phyloP scores from a whole-genome alignment of 2,329 filamentous ascomycete species.

The Penicillium sp. region DNA sequence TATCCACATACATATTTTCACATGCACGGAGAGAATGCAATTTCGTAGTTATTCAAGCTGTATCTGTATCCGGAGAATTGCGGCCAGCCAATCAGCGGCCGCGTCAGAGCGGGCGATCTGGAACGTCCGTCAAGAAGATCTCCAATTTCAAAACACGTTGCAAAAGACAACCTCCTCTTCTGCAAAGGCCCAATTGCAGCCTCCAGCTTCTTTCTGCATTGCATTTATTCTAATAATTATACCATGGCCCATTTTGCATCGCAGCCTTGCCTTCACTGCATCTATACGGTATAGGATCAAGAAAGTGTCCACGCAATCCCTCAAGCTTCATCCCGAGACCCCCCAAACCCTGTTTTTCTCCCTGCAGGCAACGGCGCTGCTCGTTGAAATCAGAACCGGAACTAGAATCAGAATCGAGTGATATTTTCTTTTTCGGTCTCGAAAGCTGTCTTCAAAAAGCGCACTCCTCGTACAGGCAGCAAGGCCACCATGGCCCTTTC shows the following conservation, averaged over 20 bases:
- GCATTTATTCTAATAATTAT: background rate
- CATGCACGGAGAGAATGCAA: background rate
- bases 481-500: conserved; percentile 49
- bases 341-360: background rate
- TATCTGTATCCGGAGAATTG: background rate
- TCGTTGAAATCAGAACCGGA: background rate
- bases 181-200: background rate
- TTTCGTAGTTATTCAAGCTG: too few relatives aligned
- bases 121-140: background rate
- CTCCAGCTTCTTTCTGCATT: background rate
- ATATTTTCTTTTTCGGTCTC: background rate
- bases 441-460: background rate
- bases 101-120: background rate
- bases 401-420: background rate
- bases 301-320: background rate
- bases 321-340: background rate
- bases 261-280: background rate
- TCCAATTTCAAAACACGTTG: conserved; percentile 9
- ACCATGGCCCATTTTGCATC: background rate
- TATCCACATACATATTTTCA: background rate
- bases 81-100: background rate
- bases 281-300: background rate
- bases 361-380: background rate
- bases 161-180: background rate
- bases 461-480: background rate